These are phyloP conservation scores for Diophrys appendiculata DNA, from an alignment of 73 alveolate species.

Conservation along the genomic window DNA sequence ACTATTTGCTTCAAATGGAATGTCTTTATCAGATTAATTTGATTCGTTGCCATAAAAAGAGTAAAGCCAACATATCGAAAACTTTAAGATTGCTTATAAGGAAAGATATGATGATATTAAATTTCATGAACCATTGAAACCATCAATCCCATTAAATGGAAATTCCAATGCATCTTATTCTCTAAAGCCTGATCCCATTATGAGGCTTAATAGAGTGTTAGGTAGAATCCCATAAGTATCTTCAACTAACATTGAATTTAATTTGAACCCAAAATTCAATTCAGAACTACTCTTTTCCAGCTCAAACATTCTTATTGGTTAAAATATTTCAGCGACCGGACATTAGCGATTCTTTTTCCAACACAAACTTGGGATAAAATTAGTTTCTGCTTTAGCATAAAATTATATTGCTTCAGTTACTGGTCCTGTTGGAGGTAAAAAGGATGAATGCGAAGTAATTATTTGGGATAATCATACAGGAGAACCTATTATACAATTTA, in stretches of 20 bases:
- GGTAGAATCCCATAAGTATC: slow-evolving; percentile 54
- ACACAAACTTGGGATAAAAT: background rate
- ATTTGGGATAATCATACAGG: slow-evolving; percentile 55
- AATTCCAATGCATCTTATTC: slow-evolving; percentile 6
- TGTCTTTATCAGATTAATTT: no score
- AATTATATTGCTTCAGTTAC: background rate
- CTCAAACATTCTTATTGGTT: slow-evolving; percentile 53
- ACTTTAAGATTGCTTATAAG: background rate
- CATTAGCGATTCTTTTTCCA: slow-evolving; percentile 38
- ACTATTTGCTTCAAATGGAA: no score
- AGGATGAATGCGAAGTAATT: slow-evolving; percentile 10
- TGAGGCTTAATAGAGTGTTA: slow-evolving; percentile 47
- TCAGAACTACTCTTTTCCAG: slow-evolving; percentile 37
- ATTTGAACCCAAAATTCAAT: slow-evolving; percentile 23
- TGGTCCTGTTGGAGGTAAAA: background rate
- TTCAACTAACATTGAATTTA: slow-evolving; percentile 24
- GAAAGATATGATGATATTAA: background rate
- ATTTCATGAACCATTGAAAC: background rate
- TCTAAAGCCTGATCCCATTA: slow-evolving; percentile 64
- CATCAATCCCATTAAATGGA: slow-evolving; percentile 1
- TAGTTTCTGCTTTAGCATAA: background rate
- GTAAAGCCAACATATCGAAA: no score
- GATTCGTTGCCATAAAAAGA: no score
- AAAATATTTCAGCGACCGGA: slow-evolving; percentile 12
- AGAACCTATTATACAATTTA: slow-evolving; percentile 20